Base-by-base conservation (phyloP, 2,329 filamentous ascomycete species). In the Aspergillus versicolor region DNA sequence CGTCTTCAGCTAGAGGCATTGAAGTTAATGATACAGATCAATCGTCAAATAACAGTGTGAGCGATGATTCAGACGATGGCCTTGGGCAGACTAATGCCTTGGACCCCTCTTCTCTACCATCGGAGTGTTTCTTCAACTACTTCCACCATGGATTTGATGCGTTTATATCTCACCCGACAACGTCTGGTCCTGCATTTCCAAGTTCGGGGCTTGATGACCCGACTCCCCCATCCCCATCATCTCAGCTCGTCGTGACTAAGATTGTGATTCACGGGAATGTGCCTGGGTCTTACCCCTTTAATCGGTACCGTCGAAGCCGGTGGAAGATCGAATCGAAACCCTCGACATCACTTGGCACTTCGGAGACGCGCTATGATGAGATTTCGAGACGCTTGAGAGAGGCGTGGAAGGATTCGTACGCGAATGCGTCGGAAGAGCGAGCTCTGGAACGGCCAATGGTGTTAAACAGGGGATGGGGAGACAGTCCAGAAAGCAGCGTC, bases 141-240 rank as follows among this genome's bases (percentile, higher is more conserved):
- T 99, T 97, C 70, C 89, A 93, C 63, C 88, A 96, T 61, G 94
- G 94, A 2, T 95, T 99, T 69, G 94, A 99, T 73, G 84, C 97
- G 9, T 82, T 97, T 5, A 84, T 99, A n/a, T 96, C 93, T 0
- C 86, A 87, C 30, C 88, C 90, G 0, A 85, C 84, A 0, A 71
- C 81, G 5, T 80, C 88, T 4, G 90, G 88, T 0, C 84, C 84
- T 21, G 78, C 79, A 6, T 87, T 89, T 0, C 88, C 87, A 12
- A 77, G 80, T 5, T 79, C 71, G 17, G 70, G 53, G n/a, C 51
- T 64, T 21, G 63, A 66, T 17, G 71, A 75, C 40, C 65, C 68
- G 5, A 63, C 65, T 0, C 64, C 66, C 49, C 69, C 67, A 4
- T 65, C 66, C 7, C 64, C 66, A 17, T 67, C 69, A 0, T 86